These are phyloP conservation scores for Saksenaea vasiformis DNA, from an alignment of 371 early-diverging fungal genomes.

Conservation along the genomic window DNA sequence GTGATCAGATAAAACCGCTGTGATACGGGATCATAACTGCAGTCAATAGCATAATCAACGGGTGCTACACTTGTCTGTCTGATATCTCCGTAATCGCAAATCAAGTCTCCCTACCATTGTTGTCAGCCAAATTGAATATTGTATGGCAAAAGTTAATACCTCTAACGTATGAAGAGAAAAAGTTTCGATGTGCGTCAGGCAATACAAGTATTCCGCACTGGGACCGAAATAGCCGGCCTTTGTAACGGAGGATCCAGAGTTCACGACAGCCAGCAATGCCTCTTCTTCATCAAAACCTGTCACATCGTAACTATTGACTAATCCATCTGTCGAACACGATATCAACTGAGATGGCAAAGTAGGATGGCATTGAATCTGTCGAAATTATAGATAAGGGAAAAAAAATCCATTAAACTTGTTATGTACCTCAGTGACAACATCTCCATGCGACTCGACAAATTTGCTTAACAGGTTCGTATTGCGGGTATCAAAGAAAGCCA, in stretches of 20 bases:
- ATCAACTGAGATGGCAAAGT: constrained; percentile 56
- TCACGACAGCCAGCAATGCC: constrained; percentile 78
- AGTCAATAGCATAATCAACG: constrained; percentile 86
- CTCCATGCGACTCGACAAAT: constrained; percentile 86
- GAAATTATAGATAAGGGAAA: background rate
- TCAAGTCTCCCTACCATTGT: constrained; percentile 53
- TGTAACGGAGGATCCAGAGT: constrained; percentile 78
- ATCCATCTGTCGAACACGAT: constrained; percentile 77
- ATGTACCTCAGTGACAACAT: constrained; percentile 80
- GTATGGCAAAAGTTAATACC: constrained; percentile 11
- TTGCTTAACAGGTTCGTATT: constrained; percentile 38
- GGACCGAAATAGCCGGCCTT: constrained; percentile 92
- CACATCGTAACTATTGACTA: constrained; percentile 75
- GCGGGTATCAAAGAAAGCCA: constrained; percentile 77
- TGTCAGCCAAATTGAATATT: constrained; percentile 25
- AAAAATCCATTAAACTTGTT: background rate
- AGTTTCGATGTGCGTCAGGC: constrained; percentile 87
- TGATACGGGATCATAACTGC: constrained; percentile 66
- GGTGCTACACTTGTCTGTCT: constrained; percentile 51
- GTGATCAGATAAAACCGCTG: constrained; percentile 80
- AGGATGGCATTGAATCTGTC: constrained; percentile 81
- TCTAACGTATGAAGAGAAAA: constrained; percentile 65
- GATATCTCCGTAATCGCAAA: constrained; percentile 83
- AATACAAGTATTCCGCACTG: constrained; percentile 80
- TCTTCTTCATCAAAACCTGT: constrained; percentile 86